Conservation (phyloP, 805 yeast species). For the Zygosaccharomyces rouxii region DNA sequence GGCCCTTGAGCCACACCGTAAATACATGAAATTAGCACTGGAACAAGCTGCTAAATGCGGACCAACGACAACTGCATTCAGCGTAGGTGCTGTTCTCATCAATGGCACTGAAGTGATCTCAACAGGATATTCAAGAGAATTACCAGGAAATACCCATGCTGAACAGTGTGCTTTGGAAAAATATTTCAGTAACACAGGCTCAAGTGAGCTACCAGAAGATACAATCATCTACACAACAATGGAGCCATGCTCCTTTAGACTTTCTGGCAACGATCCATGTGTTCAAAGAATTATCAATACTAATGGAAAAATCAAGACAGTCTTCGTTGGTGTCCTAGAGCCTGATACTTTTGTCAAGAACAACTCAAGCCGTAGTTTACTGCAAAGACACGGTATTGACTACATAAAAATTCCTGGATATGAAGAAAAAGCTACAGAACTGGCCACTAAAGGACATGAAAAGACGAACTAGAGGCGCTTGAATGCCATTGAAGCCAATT, state of each 20-base stretch:
- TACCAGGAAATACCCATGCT: constrained; percentile 95
- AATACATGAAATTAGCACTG: constrained; percentile 72
- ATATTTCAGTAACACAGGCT: constrained; percentile 41
- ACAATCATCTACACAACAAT: constrained; percentile 87
- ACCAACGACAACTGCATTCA: constrained; percentile 78
- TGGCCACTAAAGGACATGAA: constrained; percentile 73
- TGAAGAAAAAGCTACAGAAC: constrained; percentile 60
- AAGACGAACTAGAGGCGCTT: constrained; percentile 10
- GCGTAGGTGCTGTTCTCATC: constrained; percentile 89
- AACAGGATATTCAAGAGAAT: constrained; percentile 84
- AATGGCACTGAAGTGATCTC: constrained; percentile 58
- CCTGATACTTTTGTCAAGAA: constrained; percentile 84
- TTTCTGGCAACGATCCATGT: constrained; percentile 90
- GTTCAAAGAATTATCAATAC: constrained; percentile 66
- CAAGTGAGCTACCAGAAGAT: constrained; percentile 57
- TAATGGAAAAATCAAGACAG: constrained; percentile 51
- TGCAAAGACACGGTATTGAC: constrained; percentile 55
- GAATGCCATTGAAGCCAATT: background rate
- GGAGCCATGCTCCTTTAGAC: constrained; percentile 91
- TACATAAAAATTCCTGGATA: constrained; percentile 81
- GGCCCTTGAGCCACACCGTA: constrained; percentile 60
- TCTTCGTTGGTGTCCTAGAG: constrained; percentile 88
- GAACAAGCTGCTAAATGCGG: constrained; percentile 76
- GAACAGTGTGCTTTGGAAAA: constrained; percentile 92
- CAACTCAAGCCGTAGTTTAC: constrained; percentile 56